Conservation (phyloP, 2,329 filamentous ascomycete species). For the Trichoderma sp. region DNA sequence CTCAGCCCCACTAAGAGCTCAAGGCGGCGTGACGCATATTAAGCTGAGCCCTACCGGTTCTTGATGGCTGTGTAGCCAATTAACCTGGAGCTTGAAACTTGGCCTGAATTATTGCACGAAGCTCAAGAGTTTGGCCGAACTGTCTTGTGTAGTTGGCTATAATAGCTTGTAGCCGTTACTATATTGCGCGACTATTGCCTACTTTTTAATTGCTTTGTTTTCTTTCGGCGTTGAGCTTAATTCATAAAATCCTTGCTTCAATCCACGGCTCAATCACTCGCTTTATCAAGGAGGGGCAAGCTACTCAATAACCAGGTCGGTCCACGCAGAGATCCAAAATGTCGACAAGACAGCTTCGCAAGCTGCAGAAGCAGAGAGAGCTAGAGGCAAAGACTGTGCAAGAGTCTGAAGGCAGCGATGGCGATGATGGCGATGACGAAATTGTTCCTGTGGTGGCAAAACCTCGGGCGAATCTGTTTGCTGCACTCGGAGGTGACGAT, state of each 20-base stretch:
- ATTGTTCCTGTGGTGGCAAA: constrained; percentile 42
- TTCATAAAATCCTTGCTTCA: not conserved
- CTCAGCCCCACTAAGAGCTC: constrained; percentile 14
- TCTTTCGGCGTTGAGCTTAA: not conserved
- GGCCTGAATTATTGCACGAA: not conserved
- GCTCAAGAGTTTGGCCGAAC: not conserved
- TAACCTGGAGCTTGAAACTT: constrained; percentile 8
- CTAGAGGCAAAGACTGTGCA: constrained; percentile 38
- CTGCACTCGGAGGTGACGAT: constrained; percentile 52
- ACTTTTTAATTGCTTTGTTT: not conserved
- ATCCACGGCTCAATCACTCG: no score
- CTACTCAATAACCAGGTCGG: not conserved
- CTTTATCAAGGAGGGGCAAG: not conserved
- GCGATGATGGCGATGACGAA: constrained; percentile 36
- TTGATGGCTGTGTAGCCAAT: not conserved
- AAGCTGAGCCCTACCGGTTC: constrained; percentile 10
- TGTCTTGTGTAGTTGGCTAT: not conserved
- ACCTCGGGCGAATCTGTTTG: constrained; percentile 54
- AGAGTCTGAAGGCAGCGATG: constrained; percentile 40
- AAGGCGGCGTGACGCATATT: constrained; percentile 28
- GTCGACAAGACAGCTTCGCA: constrained; percentile 58
- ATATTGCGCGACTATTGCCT: not conserved
- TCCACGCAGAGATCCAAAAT: constrained; percentile 38
- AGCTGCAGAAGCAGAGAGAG: constrained; percentile 56
- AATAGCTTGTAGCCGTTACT: not conserved